Percentiles rank a stretch among this genome's conserved stretches.
These are phyloP conservation scores for Colletotrichum caudatum DNA, from an alignment of 2,329 filamentous ascomycete genomes.

Conservation along the genomic window DNA sequence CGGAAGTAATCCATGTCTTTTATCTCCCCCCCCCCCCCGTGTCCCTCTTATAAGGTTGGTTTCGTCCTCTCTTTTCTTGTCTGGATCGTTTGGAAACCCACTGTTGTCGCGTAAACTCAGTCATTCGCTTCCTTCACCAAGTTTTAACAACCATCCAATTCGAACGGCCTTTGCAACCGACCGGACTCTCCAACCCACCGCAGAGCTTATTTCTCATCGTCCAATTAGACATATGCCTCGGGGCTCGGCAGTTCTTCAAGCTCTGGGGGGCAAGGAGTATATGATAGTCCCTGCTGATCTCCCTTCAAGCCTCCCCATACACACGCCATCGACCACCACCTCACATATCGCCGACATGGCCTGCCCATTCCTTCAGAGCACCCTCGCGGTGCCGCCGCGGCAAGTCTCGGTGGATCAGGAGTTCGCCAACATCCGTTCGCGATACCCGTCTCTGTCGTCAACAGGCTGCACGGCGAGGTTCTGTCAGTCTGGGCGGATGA, in stretches of 20 bases:
- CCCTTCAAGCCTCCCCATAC: neutral
- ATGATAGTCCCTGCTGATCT: conserved; percentile 10
- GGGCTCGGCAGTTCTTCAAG: neutral
- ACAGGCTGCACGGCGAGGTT: conserved; percentile 36
- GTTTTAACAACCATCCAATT: conserved; percentile 31
- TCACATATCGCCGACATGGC: conserved; percentile 22
- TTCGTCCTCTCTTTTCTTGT: conserved; percentile 30
- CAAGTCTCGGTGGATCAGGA: conserved; percentile 33
- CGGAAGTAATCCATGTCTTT: neutral
- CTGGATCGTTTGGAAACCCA: conserved; percentile 23
- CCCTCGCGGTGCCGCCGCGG: conserved; percentile 30
- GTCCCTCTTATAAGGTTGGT: conserved; percentile 23
- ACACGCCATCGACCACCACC: conserved; percentile 1
- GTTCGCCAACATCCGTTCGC: conserved; percentile 37
- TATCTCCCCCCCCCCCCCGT: neutral
- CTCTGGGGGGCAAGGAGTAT: conserved; percentile 7
- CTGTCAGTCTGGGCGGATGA: conserved; percentile 39
- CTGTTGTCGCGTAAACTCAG: conserved; percentile 20
- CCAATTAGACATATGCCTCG: neutral
- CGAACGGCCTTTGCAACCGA: conserved; percentile 4
- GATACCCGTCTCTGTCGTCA: conserved; percentile 32
- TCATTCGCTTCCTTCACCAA: conserved; percentile 37
- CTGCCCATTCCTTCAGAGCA: conserved; percentile 37
- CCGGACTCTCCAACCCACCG: neutral
- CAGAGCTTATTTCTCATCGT: neutral